phyloP scores from a whole-genome alignment of 73 alveolate species.

The Tetrahymena borealis region DNA sequence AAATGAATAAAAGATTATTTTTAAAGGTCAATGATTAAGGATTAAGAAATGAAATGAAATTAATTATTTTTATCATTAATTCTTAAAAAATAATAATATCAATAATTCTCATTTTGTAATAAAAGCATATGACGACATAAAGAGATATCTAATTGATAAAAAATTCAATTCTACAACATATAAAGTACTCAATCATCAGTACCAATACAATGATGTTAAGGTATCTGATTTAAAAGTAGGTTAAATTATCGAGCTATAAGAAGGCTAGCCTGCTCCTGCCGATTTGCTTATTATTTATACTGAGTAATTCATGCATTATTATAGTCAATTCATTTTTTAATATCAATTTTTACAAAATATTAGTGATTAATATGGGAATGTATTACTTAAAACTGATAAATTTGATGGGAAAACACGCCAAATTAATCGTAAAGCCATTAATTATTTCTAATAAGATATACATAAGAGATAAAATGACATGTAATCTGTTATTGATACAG shows the following conservation, averaged over 20 bases:
- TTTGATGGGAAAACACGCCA: conserved; percentile 97
- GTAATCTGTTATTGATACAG: background rate
- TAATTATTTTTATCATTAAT: too few relatives aligned
- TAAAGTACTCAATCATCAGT: conserved; percentile 29
- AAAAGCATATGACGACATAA: conserved; percentile 69
- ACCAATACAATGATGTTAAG: conserved; percentile 24
- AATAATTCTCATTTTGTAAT: conserved; percentile 22
- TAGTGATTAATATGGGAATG: conserved; percentile 35
- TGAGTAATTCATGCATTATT: background rate
- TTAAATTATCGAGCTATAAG: conserved; percentile 62
- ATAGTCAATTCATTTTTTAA: background rate
- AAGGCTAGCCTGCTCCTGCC: conserved; percentile 81
- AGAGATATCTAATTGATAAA: conserved; percentile 45
- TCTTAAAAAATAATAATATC: background rate
- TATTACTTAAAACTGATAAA: conserved; percentile 59
- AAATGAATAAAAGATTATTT: too few relatives aligned
- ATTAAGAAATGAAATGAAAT: too few relatives aligned
- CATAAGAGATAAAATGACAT: background rate
- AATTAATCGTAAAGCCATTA: conserved; percentile 73
- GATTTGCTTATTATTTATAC: conserved; percentile 51
- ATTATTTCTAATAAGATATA: conserved; percentile 13
- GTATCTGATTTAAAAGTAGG: conserved; percentile 54
- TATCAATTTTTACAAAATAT: background rate
- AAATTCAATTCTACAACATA: conserved; percentile 39
- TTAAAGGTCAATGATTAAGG: too few relatives aligned